A percentile compares a stretch with the other conserved stretches of the same genome.
These are phyloP conservation scores for Suhomyces yuchorum DNA, from an alignment of 1,139 yeast genomes.

Conservation along the genomic window DNA sequence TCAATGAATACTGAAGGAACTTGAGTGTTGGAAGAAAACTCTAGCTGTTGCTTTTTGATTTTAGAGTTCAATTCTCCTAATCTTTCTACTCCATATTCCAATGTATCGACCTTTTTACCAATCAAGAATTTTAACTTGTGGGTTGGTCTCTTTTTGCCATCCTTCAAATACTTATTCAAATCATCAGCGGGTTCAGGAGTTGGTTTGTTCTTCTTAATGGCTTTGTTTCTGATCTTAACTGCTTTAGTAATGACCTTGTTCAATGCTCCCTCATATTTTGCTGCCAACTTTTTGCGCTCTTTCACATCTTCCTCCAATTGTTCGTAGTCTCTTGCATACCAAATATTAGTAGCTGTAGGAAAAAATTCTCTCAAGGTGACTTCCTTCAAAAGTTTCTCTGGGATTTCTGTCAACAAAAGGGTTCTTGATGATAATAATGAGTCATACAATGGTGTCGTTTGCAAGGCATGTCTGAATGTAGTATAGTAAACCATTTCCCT, in stretches of 20 bases:
- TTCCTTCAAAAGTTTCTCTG: slow-evolving; percentile 51
- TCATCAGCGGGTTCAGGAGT: slow-evolving; percentile 61
- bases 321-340: slow-evolving; percentile 64
- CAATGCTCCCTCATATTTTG: slow-evolving; percentile 60
- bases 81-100: slow-evolving; percentile 66
- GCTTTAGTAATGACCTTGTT: slow-evolving; percentile 59
- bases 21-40: slow-evolving; percentile 48
- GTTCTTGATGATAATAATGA: slow-evolving; percentile 68
- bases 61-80: slow-evolving; percentile 69
- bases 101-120: slow-evolving; percentile 85
- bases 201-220: slow-evolving; percentile 57
- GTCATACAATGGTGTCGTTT: slow-evolving; percentile 72
- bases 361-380: slow-evolving; percentile 54
- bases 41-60: slow-evolving; percentile 59
- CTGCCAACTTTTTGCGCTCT: slow-evolving; percentile 56
- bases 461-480: slow-evolving; percentile 65
- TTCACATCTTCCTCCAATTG: slow-evolving; percentile 54
- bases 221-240: slow-evolving; percentile 54
- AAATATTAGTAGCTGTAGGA: slow-evolving; percentile 60
- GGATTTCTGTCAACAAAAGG: slow-evolving; percentile 64
- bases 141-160: slow-evolving; percentile 68
- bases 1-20: slow-evolving; percentile 80
- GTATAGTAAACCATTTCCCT: slow-evolving; percentile 70
- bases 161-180: slow-evolving; percentile 53
- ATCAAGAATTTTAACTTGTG: slow-evolving; percentile 57